phyloP scores from a whole-genome alignment of 2,329 filamentous ascomycete species.

The Diaporthe sp. region DNA sequence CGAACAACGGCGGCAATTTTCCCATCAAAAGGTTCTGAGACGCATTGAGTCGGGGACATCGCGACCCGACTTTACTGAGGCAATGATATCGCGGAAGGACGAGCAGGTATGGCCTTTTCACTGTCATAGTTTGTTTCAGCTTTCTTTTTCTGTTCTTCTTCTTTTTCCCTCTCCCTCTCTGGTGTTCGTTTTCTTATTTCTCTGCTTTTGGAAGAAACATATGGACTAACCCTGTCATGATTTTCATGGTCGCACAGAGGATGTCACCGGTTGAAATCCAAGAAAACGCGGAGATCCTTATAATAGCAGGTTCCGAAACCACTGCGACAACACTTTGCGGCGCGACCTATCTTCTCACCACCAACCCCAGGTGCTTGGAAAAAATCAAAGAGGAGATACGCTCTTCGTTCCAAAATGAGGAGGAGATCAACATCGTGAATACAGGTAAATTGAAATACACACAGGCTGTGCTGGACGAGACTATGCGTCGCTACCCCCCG shows the following conservation, averaged over 20 bases:
- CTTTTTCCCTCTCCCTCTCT: background rate
- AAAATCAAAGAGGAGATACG: slow-evolving; percentile 52
- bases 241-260: background rate
- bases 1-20: background rate
- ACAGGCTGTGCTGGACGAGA: slow-evolving; percentile 51
- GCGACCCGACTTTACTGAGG: slow-evolving; percentile 39
- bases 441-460: slow-evolving; percentile 47
- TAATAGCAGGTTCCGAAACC: slow-evolving; percentile 31
- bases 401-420: slow-evolving; percentile 44
- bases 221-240: background rate
- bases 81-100: slow-evolving; percentile 38
- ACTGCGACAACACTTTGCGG: slow-evolving; percentile 30
- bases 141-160: background rate
- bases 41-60: background rate
- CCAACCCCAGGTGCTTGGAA: slow-evolving; percentile 41
- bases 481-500: slow-evolving; percentile 50
- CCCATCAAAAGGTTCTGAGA: background rate
- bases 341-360: slow-evolving; percentile 33
- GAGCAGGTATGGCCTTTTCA: background rate
- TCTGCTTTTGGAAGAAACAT: background rate
- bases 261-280: slow-evolving; percentile 37
- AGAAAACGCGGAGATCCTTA: slow-evolving; percentile 19
- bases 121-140: background rate
- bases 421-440: slow-evolving; percentile 50
- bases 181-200: too few species aligned